Conservation (phyloP, 306 rosid genomes). For the peach (Prunus persica) region Prunus_persica_NCBIv2 NC_034016.1:20542501-20543000, state of each 20-base stretch:
- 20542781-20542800: background rate
- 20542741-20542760: background rate
- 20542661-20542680: conserved; percentile 16
- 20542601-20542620: background rate
- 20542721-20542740: no score
- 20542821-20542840: background rate
- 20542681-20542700: background rate
- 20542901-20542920: background rate
- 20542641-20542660: background rate
- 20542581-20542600: background rate
- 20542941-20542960: background rate
- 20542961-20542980: no score
- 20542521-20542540: background rate
- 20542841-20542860: background rate
- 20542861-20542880: background rate
- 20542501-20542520: background rate
- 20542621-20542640: background rate
- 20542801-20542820: no score
- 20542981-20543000: no score
- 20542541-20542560: background rate
- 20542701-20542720: background rate
- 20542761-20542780: background rate
- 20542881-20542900: background rate
- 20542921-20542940: background rate
- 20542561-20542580: background rate